Evolutionary conservation across 768 basidiomycete genomes (phyloP).

Genomic region (Lactifluus pinguis): DNA sequence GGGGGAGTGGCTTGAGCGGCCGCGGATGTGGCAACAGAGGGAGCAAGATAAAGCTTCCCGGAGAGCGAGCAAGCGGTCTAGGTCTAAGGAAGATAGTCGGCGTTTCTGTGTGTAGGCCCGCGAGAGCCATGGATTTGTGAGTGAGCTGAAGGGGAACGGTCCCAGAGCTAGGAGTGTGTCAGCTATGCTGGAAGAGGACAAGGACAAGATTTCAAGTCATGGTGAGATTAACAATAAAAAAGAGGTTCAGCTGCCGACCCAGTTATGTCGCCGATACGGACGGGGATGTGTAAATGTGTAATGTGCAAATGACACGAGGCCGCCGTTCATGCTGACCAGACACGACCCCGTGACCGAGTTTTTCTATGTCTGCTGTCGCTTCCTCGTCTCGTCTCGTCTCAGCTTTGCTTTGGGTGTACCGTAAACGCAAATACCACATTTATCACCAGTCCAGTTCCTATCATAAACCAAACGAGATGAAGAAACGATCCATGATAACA

Average conservation of each 20-base stretch:
- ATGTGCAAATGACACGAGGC: not conserved
- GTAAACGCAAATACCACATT: not conserved
- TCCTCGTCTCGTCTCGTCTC: too few relatives aligned
- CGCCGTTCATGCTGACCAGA: not conserved
- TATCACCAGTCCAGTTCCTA: not conserved
- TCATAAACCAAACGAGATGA: not conserved
- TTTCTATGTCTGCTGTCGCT: too few relatives aligned
- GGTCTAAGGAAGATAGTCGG: slow-evolving; percentile 46
- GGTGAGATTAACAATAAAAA: not conserved
- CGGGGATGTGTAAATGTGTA: not conserved
- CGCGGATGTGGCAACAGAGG: slow-evolving; percentile 55
- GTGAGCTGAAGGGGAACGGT: not conserved
- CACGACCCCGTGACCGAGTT: slow-evolving; percentile 2
- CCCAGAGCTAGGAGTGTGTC: not conserved
- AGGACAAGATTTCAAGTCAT: not conserved
- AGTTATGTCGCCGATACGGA: not conserved
- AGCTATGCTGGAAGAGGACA: not conserved
- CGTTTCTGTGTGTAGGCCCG: slow-evolving; percentile 2
- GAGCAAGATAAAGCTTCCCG: slow-evolving; percentile 55
- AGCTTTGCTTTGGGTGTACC: not conserved
- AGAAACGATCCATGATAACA: not conserved
- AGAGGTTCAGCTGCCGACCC: not conserved
- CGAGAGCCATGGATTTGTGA: slow-evolving; percentile 1
- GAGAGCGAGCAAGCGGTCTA: slow-evolving; percentile 50
- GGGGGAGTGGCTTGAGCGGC: slow-evolving; percentile 47